Evolutionary conservation across 495 filamentous ascomycete species (phyloP).

Genomic region (Tuber borchii): DNA sequence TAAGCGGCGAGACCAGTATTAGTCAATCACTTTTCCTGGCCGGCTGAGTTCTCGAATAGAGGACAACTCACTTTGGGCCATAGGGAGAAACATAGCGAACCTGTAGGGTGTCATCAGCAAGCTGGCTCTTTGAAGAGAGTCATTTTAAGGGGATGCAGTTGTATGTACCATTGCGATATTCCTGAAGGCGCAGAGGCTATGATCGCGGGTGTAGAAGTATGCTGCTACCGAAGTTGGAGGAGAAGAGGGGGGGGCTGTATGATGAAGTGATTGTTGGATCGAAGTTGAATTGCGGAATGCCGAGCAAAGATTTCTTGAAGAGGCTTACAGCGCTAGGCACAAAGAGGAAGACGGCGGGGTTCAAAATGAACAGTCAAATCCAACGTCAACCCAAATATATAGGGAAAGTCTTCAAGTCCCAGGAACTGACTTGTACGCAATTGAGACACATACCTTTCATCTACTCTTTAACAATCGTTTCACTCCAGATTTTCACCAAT

Average conservation of each 20-base stretch:
- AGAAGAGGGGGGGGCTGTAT: background rate
- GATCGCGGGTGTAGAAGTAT: background rate
- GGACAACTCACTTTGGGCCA: slow-evolving; percentile 34
- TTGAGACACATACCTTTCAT: background rate
- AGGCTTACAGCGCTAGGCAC: background rate
- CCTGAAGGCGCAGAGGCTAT: background rate
- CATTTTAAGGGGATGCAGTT: background rate
- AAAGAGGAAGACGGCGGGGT: background rate
- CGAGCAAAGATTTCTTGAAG: background rate
- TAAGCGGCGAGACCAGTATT: background rate
- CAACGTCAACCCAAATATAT: background rate
- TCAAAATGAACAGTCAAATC: background rate
- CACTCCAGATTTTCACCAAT: background rate
- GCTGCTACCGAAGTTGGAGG: background rate
- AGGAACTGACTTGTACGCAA: background rate
- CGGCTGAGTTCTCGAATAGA: background rate
- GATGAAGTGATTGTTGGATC: background rate
- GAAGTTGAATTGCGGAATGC: background rate
- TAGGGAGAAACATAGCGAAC: slow-evolving; percentile 33
- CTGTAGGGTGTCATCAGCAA: slow-evolving; percentile 27
- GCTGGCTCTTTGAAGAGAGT: slow-evolving; percentile 9
- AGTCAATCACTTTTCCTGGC: background rate
- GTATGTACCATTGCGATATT: slow-evolving; percentile 21
- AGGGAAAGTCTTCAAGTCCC: background rate
- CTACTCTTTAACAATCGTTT: background rate